Percentiles rank a stretch among this genome's conserved stretches.
Conservation (phyloP, 2,329 filamentous ascomycete genomes). For the Beauveria brongniartii region DNA sequence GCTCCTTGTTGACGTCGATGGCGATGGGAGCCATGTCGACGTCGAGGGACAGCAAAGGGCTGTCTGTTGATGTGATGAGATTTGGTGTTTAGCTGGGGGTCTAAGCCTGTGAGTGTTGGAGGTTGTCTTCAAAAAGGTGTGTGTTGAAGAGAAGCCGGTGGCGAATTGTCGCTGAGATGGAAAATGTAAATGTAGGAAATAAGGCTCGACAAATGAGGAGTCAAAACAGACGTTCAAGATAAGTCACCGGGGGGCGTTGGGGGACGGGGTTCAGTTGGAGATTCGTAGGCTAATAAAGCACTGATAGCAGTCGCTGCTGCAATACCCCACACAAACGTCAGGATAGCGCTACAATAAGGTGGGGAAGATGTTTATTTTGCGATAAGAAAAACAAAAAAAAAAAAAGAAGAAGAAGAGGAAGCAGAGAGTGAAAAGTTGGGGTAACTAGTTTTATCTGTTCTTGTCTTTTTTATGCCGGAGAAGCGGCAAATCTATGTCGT, state of each 20-base stretch:
- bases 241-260: background rate
- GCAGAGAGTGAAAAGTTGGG: too few relatives aligned
- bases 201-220: background rate
- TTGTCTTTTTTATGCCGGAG: too few relatives aligned
- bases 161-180: background rate
- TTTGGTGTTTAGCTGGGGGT: background rate
- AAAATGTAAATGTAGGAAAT: background rate
- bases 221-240: background rate
- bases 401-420: too few relatives aligned
- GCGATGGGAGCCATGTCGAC: constrained; percentile 47
- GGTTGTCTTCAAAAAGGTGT: background rate
- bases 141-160: background rate
- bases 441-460: rapidly evolving
- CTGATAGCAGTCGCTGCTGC: background rate
- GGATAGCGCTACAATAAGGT: background rate
- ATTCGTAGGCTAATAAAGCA: background rate
- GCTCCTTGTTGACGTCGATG: constrained; percentile 39
- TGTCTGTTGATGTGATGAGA: background rate
- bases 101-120: background rate
- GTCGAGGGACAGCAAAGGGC: background rate
- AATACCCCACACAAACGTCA: background rate
- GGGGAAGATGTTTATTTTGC: too few relatives aligned
- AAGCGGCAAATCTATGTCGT: background rate
- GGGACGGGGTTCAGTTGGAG: background rate
- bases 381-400: too few relatives aligned